Percentiles rank a stretch among this genome's conserved stretches.
These are phyloP conservation scores for Starmerella lactis-condensi DNA, from an alignment of 805 yeast genomes.

Conservation along the genomic window DNA sequence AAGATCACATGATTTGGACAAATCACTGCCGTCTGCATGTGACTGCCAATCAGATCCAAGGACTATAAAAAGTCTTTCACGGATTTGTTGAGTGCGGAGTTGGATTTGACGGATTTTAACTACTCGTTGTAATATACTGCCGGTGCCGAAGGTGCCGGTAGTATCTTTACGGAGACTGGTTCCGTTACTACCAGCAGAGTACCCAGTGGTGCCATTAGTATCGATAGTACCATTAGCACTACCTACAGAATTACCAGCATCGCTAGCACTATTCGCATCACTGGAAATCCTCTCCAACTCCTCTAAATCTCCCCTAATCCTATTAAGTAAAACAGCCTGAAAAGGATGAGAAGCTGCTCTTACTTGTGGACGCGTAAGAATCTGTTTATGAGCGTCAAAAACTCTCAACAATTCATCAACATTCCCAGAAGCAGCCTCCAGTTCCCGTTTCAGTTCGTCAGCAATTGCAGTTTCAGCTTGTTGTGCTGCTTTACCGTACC, in stretches of 20 bases:
- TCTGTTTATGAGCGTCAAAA: slow-evolving; percentile 31
- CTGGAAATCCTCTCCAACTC: too few relatives aligned
- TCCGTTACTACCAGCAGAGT: too few relatives aligned
- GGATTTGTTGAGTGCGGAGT: slow-evolving; percentile 27
- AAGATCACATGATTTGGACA: slow-evolving; percentile 32
- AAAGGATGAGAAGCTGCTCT: slow-evolving; percentile 42
- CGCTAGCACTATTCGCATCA: too few relatives aligned
- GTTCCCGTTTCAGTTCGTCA: slow-evolving; percentile 23
- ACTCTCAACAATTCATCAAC: slow-evolving; percentile 30
- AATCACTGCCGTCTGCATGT: slow-evolving; percentile 48
- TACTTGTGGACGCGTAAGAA: slow-evolving; percentile 36
- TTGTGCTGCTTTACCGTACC: slow-evolving; percentile 28
- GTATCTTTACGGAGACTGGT: too few relatives aligned
- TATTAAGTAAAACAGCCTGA: slow-evolving; percentile 33
- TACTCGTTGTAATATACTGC: slow-evolving; percentile 21
- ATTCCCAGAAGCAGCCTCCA: slow-evolving; percentile 25
- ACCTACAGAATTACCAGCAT: too few relatives aligned
- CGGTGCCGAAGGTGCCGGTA: not conserved
- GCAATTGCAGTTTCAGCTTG: slow-evolving; percentile 32
- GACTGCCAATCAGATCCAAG: slow-evolving; percentile 44
- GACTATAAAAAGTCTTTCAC: slow-evolving; percentile 31
- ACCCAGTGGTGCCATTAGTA: too few relatives aligned
- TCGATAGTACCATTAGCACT: too few relatives aligned
- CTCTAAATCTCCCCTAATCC: slow-evolving; percentile 20
- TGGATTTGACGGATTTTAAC: slow-evolving; percentile 38